Percentiles rank a stretch among this genome's conserved stretches.
These are phyloP conservation scores for Spergularia marina DNA, from an alignment of 148 eudicot genomes.

Conservation along the genomic window DNA sequence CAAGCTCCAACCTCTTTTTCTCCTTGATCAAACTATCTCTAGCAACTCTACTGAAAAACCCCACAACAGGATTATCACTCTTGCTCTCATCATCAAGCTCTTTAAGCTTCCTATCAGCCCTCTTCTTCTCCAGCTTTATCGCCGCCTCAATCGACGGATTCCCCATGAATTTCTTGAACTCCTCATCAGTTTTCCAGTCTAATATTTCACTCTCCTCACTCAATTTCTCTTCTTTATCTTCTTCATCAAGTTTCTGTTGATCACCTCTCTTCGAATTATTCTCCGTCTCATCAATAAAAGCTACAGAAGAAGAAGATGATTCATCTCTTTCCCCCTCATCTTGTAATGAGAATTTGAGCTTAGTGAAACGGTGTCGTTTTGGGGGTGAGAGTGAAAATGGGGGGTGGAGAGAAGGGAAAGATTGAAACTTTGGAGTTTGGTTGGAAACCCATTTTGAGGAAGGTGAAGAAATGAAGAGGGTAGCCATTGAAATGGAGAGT, in stretches of 20 bases:
- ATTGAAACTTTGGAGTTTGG: conserved; percentile 19
- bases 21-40: conserved; percentile 63
- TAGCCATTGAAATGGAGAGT: conserved; percentile 40
- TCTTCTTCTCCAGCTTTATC: conserved; percentile 89
- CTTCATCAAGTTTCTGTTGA: conserved; percentile 25
- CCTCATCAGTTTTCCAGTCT: conserved; percentile 93
- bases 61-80: conserved; percentile 55
- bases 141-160: conserved; percentile 97
- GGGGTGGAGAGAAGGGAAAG: conserved; percentile 19
- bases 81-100: conserved; percentile 69
- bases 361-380: conserved; percentile 21
- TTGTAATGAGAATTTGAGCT: conserved; percentile 38
- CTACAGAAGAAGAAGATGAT: conserved; percentile 27
- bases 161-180: conserved; percentile 97
- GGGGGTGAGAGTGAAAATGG: conserved; percentile 24
- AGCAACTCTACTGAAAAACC: conserved; percentile 45
- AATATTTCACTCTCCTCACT: conserved; percentile 51
- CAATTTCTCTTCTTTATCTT: conserved; percentile 24
- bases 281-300: conserved; percentile 28
- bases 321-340: conserved; percentile 39
- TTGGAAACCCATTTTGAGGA: conserved; percentile 33
- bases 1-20: conserved; percentile 68
- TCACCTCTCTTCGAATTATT: conserved; percentile 29
- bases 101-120: conserved; percentile 82
- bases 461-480: conserved; percentile 29